phyloP scores from a whole-genome alignment of 2,329 filamentous ascomycete genomes.

The Corynespora cassiicola region DNA sequence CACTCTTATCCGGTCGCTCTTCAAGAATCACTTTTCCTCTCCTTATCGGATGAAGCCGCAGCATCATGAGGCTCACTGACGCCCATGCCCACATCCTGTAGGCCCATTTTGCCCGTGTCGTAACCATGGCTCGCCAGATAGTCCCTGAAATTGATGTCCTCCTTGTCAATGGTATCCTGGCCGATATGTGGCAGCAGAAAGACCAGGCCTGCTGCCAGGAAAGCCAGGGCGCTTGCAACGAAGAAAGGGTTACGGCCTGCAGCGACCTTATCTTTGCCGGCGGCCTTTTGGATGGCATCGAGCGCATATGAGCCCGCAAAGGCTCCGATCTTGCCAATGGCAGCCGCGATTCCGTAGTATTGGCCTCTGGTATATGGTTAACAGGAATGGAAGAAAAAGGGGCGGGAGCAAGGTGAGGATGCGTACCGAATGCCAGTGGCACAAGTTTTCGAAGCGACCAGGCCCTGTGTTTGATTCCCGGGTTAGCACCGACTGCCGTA shows the following conservation, averaged over 20 bases:
- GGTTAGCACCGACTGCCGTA: too few species aligned
- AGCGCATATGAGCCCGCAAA: conserved; percentile 88
- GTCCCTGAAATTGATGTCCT: conserved; percentile 77
- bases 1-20: too few species aligned
- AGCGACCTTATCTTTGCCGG: conserved; percentile 45
- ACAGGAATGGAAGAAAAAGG: background rate
- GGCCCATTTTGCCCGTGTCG: conserved; percentile 68
- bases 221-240: conserved; percentile 77
- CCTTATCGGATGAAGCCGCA: too few species aligned
- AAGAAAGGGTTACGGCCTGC: conserved; percentile 88
- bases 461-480: too few species aligned
- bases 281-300: conserved; percentile 62
- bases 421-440: conserved; percentile 75
- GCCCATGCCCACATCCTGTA: too few species aligned
- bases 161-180: conserved; percentile 81
- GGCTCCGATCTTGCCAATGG: conserved; percentile 77
- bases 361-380: conserved; percentile 63
- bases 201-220: conserved; percentile 71
- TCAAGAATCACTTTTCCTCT: too few species aligned
- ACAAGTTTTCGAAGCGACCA: conserved; percentile 85
- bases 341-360: conserved; percentile 74
- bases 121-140: conserved; percentile 79
- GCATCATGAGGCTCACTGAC: too few species aligned
- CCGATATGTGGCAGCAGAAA: conserved; percentile 77
- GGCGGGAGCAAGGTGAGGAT: background rate